Conservation (phyloP, 345 rosid species). For the Aethionema arabicum region DNA sequence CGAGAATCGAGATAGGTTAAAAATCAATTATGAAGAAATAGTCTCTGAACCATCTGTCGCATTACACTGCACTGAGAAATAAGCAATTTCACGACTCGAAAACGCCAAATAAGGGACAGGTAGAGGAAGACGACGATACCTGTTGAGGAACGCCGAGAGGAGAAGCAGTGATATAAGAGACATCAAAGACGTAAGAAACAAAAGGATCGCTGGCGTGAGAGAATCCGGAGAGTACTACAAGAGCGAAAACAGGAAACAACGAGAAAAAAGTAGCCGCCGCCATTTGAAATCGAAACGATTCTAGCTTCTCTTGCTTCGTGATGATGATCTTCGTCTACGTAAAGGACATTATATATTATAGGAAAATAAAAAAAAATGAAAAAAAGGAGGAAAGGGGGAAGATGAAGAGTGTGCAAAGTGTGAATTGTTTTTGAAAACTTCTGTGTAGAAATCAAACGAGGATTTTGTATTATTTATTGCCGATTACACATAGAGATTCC, state of each 20-base stretch:
- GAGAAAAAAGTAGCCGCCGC: conserved; percentile 27
- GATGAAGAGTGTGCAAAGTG: conserved; percentile 34
- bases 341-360: conserved; percentile 1
- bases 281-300: neutral
- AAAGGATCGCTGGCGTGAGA: conserved; percentile 65
- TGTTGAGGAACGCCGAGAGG: conserved; percentile 89
- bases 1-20: too few species aligned
- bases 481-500: neutral
- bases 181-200: conserved; percentile 48
- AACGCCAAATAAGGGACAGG: neutral
- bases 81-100: conserved; percentile 1
- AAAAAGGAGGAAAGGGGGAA: conserved; percentile 2
- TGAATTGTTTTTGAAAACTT: conserved; percentile 29
- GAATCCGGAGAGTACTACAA: conserved; percentile 41
- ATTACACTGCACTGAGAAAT: neutral
- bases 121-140: conserved; percentile 41
- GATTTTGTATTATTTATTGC: conserved; percentile 19
- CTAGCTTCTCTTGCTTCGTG: neutral
- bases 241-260: conserved; percentile 28
- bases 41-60: neutral
- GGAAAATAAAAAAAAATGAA: neutral
- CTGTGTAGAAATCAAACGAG: neutral
- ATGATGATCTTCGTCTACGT: neutral
- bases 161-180: conserved; percentile 69
- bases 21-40: too few species aligned